Base-by-base conservation (phyloP, 2,329 filamentous ascomycete species). In the Cercospora sp. region DNA sequence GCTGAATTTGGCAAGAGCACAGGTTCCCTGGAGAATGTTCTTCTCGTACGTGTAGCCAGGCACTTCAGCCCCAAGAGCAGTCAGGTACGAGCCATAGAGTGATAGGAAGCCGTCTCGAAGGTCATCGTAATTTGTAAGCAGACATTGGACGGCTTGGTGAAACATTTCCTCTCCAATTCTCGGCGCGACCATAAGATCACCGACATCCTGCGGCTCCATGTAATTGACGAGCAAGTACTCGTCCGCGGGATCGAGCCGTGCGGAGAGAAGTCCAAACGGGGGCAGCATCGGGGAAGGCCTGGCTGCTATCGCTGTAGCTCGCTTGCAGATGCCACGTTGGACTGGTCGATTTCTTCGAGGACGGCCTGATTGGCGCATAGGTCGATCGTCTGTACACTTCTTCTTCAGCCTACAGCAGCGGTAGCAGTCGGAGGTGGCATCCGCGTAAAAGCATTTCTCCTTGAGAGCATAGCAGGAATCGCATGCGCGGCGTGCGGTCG, bases 401-500 rank as follows among this genome's bases (percentile, higher is more conserved):
- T 64, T 67, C n/a, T 58, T 51, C 12, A 67, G 36, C 26, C 61
- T 51, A 18, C 23, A 18, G 51, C 61, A 67, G 5, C 65, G 51
- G 9, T 67, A 18, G 61, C 60, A 64, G 53, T 57, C 60, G 7
- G 36, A 26, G 12, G 48, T 28, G 8, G 23, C 39, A 10, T 18
- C 31, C 3, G 55, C 4, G 13, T n/a, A 61, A 16, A 60, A 28
- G 57, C 65, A 64, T 31, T 67, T 67, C 55, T 64, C 65, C 61
- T 67, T 67, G 30, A 64, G 36, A 7, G 57, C 30, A 48, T 64
- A 67, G 55, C 65, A 67, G 18, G 60, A 36, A 33, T 67, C 60
- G 36, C 65, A 67, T 8, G 65, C 65, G 30, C 65, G 60, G 12
- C 65, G 51, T 13, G 16, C 3, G 36, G 36, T 42, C 36, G 16